These are phyloP conservation scores for Umbilicaria muhlenbergii DNA, from an alignment of 495 filamentous ascomycete species.

Conservation along the genomic window DNA sequence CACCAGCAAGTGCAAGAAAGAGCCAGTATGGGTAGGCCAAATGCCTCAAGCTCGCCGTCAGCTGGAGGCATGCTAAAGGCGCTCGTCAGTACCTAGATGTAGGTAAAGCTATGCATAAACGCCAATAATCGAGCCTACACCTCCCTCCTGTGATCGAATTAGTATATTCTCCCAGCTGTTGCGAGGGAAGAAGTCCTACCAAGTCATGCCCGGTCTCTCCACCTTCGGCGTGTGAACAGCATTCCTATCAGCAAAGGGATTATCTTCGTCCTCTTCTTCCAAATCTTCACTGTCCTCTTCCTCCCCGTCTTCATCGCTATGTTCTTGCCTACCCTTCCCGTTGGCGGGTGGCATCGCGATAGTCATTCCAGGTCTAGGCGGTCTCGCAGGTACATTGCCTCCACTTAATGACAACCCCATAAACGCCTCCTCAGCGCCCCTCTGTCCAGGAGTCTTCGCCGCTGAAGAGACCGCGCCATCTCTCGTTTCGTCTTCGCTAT, in stretches of 20 bases:
- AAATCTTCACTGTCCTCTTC: slow-evolving; percentile 33
- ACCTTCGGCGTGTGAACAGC: slow-evolving; percentile 44
- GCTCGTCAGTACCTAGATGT: no score
- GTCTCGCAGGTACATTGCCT: slow-evolving; percentile 17
- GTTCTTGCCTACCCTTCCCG: slow-evolving; percentile 8
- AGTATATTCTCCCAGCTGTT: no score
- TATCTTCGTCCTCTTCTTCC: slow-evolving; percentile 48
- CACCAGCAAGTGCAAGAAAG: no score
- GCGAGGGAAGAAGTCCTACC: slow-evolving; percentile 19
- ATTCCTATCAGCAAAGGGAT: slow-evolving; percentile 69
- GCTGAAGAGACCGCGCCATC: slow-evolving; percentile 19
- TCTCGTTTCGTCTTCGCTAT: slow-evolving; percentile 52
- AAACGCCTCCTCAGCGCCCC: slow-evolving; percentile 20
- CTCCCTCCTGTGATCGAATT: no score
- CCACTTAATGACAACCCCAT: slow-evolving; percentile 24
- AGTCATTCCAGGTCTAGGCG: slow-evolving; percentile 18
- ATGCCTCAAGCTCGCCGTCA: no score
- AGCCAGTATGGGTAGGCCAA: no score
- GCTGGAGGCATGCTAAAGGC: no score
- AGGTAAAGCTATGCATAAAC: no score
- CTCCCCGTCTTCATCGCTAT: slow-evolving; percentile 20
- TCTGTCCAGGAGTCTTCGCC: slow-evolving; percentile 3
- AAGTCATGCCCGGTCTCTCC: slow-evolving; percentile 38
- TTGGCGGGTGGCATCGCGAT: slow-evolving; percentile 6
- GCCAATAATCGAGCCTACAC: no score